phyloP scores from a whole-genome alignment of 1,139 yeast genomes.

The Saccharomyces hybrid region DNA sequence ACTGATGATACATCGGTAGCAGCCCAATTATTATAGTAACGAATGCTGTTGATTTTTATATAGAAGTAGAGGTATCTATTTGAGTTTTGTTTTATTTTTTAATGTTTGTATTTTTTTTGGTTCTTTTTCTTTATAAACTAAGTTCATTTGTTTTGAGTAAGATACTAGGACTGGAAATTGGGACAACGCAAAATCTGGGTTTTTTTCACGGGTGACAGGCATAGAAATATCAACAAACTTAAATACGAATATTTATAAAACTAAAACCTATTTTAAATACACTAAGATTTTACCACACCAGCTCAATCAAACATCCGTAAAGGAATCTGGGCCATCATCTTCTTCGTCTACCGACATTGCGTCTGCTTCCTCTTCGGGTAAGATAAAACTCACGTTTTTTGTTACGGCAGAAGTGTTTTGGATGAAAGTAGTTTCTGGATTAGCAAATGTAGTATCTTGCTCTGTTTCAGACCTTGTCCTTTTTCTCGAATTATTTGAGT shows the following conservation, averaged over 20 bases:
- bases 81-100: not conserved
- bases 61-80: not conserved
- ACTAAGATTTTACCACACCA: not conserved
- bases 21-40: not conserved
- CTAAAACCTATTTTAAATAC: not conserved
- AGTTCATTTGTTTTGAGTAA: too few species aligned
- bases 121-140: too few species aligned
- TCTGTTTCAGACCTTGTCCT: constrained; percentile 7
- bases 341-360: constrained; percentile 8
- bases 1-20: constrained; percentile 1
- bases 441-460: not conserved
- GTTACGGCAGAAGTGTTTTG: constrained; percentile 5
- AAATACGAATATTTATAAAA: not conserved
- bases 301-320: constrained; percentile 1
- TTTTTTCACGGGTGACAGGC: not conserved
- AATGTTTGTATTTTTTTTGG: not conserved
- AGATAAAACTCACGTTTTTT: constrained; percentile 17
- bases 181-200: too few species aligned
- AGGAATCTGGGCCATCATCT: constrained; percentile 5
- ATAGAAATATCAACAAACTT: not conserved
- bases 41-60: not conserved
- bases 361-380: constrained; percentile 12
- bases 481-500: constrained; percentile 3
- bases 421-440: not conserved
- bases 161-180: too few species aligned